Conservation (phyloP, 2,329 filamentous ascomycete species). For the Arthrobotrys entomopaga region DNA sequence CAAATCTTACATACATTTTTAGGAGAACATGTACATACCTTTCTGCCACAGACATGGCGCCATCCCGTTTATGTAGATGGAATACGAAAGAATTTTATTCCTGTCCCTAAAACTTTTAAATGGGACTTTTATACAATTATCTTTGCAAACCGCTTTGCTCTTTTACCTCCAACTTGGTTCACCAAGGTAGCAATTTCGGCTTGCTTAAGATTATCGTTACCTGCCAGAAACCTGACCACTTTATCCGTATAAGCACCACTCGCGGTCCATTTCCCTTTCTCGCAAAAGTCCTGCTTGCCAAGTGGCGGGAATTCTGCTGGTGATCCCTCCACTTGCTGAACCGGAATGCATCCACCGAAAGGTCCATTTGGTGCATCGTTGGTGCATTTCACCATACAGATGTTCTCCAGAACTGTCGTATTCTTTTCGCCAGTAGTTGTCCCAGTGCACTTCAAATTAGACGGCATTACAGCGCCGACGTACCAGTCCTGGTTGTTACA, state of each 20-base stretch:
- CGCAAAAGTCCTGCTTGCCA: slow-evolving; percentile 27
- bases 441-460: slow-evolving; percentile 18
- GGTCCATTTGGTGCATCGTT: slow-evolving; percentile 19
- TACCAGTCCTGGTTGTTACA: slow-evolving; percentile 22
- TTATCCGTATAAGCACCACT: slow-evolving; percentile 15
- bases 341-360: slow-evolving; percentile 14
- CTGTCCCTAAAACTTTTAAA: too few relatives aligned
- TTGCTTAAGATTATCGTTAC: slow-evolving; percentile 31
- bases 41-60: too few relatives aligned
- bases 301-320: slow-evolving; percentile 9
- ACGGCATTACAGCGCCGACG: slow-evolving; percentile 17
- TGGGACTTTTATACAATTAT: too few relatives aligned
- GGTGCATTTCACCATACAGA: slow-evolving; percentile 4
- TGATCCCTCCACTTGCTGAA: slow-evolving; percentile 10
- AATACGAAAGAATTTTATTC: too few relatives aligned
- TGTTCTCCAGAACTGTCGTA: neutral
- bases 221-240: slow-evolving; percentile 17
- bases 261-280: slow-evolving; percentile 20
- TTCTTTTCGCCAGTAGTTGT: slow-evolving; percentile 8
- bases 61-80: too few relatives aligned
- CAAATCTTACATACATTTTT: too few relatives aligned
- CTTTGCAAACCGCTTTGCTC: neutral
- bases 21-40: too few relatives aligned
- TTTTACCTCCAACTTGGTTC: slow-evolving; percentile 7
- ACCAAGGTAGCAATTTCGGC: slow-evolving; percentile 23